Evolutionary conservation across 2,329 filamentous ascomycete species (phyloP), one percentile per base, ranked within the genome.

Genomic region (Bipolaris victoriae): DNA sequence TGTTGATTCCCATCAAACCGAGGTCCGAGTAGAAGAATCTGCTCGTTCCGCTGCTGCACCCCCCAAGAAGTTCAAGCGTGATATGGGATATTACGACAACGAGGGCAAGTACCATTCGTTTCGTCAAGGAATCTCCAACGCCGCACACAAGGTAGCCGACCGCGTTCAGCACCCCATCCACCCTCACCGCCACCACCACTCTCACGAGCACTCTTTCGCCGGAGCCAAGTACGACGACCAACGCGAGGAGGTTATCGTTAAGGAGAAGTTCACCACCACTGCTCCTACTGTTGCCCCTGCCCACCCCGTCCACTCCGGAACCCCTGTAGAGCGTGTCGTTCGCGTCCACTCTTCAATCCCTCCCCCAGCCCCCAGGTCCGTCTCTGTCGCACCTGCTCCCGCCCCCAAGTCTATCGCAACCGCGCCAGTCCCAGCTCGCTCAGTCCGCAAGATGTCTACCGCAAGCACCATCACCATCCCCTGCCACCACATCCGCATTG

Each of bases 401-500:
- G 92, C 82, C 52, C 65, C 60, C 40, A 49, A 57, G 54, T 66
- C 65, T 58, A 62, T 62, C 56, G 57, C 62, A 56, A 41, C 48
- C 31, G 54, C 49, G 52, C 50, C 60, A 52, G 53, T 50, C 44
- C 44, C 55, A 26, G 55, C 56, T 49, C 55, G 44, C 50, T 57
- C 70, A 29, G 61, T 68, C 60, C 70, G 70, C 73, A 75, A 71
- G 64, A 78, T 77, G 76, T 63, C 77, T 75, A 86, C 89, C 78
- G 84, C 89, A 77, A 93, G 95, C 86, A 96, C 92, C 72, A 93
- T 98, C 79, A 94, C 93, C 78, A 97, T 99, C 81, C 95, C 96
- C 67, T 97, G 92, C 90, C 92, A 99, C 88, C 96, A 98, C 86
- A 94, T 99, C 84, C 95, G 95, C 84, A 91, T 98, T 74, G 95